Conservation (phyloP, 2,329 filamentous ascomycete species). For the Colletotrichum navitas region DNA sequence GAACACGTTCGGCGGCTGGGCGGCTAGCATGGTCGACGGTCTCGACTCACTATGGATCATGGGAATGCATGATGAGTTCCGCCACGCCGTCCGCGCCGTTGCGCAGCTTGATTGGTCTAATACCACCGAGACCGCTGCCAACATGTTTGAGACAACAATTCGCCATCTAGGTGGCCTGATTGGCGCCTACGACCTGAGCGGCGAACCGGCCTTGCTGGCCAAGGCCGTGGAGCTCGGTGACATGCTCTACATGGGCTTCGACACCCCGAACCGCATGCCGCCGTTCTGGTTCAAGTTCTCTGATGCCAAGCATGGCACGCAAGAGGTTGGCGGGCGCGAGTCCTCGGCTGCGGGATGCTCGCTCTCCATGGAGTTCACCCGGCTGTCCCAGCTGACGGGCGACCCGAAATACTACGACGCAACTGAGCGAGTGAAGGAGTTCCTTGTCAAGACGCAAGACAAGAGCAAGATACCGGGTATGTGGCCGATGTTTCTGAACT, state of each 20-base stretch:
- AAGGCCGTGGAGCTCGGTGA: conserved; percentile 67
- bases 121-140: conserved; percentile 60
- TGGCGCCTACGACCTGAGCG: conserved; percentile 65
- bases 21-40: conserved; percentile 70
- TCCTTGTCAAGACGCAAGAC: conserved; percentile 74
- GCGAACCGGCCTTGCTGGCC: conserved; percentile 58
- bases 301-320: conserved; percentile 54
- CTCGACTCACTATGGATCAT: conserved; percentile 72
- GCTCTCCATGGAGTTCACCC: conserved; percentile 79
- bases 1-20: conserved; percentile 67
- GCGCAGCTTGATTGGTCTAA: conserved; percentile 68
- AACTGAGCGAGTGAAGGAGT: conserved; percentile 78
- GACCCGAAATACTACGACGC: conserved; percentile 82
- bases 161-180: conserved; percentile 66
- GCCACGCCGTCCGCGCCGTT: conserved; percentile 62
- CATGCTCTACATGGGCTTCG: conserved; percentile 66
- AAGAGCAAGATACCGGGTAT: conserved; percentile 77
- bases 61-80: conserved; percentile 68
- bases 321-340: conserved; percentile 53
- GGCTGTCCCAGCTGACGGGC: conserved; percentile 79
- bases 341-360: conserved; percentile 69
- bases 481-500: conserved; percentile 77
- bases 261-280: conserved; percentile 67
- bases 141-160: conserved; percentile 74
- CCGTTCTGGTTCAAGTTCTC: conserved; percentile 60